phyloP scores from a whole-genome alignment of 495 filamentous ascomycete species.

The Neurospora pannonica region DNA sequence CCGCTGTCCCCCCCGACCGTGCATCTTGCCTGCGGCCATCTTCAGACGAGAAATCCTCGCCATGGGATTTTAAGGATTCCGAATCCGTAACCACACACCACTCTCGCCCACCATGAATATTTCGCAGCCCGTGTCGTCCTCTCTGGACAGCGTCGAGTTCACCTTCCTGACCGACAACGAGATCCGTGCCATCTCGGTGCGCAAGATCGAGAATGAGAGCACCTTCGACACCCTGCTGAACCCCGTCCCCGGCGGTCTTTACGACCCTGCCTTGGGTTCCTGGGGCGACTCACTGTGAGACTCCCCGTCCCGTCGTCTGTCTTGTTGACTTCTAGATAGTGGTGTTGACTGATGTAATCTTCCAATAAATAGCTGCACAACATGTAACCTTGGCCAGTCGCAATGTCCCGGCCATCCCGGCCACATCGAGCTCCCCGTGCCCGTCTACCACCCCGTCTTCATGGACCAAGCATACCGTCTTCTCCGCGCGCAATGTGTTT shows the following conservation, averaged over 20 bases:
- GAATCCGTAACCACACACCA: neutral
- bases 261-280: constrained; percentile 88
- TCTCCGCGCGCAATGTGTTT: constrained; percentile 76
- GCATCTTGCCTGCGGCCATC: neutral
- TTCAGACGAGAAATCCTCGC: neutral
- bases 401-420: constrained; percentile 88
- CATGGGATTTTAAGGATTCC: neutral
- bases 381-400: constrained; percentile 68
- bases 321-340: neutral
- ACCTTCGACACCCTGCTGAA: constrained; percentile 86
- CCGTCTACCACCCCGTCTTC: constrained; percentile 87
- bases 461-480: constrained; percentile 82
- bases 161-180: constrained; percentile 69
- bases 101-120: constrained; percentile 56
- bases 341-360: constrained; percentile 11
- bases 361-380: constrained; percentile 58
- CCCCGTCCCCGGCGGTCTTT: constrained; percentile 78
- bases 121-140: constrained; percentile 76
- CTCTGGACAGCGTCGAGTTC: constrained; percentile 84
- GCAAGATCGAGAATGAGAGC: constrained; percentile 76
- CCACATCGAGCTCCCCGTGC: constrained; percentile 88
- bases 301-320: neutral
- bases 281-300: constrained; percentile 73
- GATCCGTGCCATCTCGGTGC: constrained; percentile 82
- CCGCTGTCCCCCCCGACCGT: neutral